Conservation (phyloP, 352 stramenopile genomes). For the Globisporangium mamillatum region DNA sequence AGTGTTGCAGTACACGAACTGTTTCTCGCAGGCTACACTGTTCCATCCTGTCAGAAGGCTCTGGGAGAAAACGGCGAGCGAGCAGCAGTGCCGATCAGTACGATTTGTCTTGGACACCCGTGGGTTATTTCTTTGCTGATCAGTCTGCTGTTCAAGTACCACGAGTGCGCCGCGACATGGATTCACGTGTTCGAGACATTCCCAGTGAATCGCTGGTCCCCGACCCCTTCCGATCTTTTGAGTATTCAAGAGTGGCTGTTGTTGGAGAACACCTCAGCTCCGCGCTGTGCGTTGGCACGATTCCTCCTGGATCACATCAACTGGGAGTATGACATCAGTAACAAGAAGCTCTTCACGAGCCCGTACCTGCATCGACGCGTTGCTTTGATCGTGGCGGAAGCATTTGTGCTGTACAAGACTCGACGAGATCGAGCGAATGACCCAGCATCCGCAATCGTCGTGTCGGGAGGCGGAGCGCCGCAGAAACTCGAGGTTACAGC, state of each 20-base stretch:
- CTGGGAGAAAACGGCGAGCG: constrained; percentile 50
- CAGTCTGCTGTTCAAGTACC: constrained; percentile 68
- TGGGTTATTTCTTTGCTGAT: constrained; percentile 64
- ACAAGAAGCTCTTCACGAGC: constrained; percentile 56
- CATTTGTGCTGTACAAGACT: constrained; percentile 65
- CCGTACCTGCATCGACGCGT: constrained; percentile 76
- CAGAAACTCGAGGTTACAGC: constrained; percentile 52
- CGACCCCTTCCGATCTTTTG: constrained; percentile 54
- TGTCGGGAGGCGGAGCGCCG: constrained; percentile 42
- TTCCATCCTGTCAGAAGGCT: constrained; percentile 38
- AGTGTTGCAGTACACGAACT: constrained; percentile 61
- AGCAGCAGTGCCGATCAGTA: constrained; percentile 50
- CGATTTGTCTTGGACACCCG: constrained; percentile 58
- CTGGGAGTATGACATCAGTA: constrained; percentile 80
- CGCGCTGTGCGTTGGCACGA: constrained; percentile 58
- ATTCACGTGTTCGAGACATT: constrained; percentile 86
- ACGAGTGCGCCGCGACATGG: constrained; percentile 75
- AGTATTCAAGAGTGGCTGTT: constrained; percentile 82
- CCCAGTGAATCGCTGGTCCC: constrained; percentile 81
- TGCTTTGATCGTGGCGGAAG: constrained; percentile 74
- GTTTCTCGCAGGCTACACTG: constrained; percentile 61
- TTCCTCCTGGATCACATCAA: constrained; percentile 84
- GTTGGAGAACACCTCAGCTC: constrained; percentile 62
- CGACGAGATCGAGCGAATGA: constrained; percentile 38
- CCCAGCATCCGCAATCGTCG: constrained; percentile 32